These are phyloP conservation scores for Beauveria scarabaeidicola DNA, from an alignment of 2,329 filamentous ascomycete genomes.

Conservation along the genomic window DNA sequence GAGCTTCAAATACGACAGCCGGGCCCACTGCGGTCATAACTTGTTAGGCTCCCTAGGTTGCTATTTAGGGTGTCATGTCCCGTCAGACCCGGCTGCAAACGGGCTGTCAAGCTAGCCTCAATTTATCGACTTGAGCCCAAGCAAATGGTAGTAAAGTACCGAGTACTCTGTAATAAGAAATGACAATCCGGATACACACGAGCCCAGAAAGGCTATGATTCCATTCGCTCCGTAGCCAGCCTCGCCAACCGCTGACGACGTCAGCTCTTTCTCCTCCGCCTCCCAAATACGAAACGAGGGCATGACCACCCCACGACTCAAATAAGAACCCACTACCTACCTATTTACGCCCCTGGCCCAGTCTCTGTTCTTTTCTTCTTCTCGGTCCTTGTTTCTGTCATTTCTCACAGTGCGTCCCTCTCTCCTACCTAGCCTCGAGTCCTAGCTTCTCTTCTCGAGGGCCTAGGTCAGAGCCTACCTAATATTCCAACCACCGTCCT, in stretches of 20 bases:
- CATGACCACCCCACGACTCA: background rate
- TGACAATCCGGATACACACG: too few species aligned
- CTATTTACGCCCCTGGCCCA: background rate
- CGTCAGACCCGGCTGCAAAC: too few species aligned
- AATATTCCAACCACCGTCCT: background rate
- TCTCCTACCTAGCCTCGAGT: background rate
- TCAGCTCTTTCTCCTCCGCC: background rate
- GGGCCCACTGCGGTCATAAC: background rate
- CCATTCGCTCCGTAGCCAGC: background rate
- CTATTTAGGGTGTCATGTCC: too few species aligned
- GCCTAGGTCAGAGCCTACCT: background rate
- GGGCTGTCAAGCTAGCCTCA: too few species aligned
- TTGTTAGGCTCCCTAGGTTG: background rate
- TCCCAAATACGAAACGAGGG: background rate
- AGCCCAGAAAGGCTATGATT: background rate
- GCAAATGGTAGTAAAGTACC: too few species aligned
- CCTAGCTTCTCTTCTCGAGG: background rate
- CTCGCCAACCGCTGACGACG: background rate
- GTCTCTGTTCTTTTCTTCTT: background rate
- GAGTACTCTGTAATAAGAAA: too few species aligned
- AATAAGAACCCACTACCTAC: conserved; percentile 1
- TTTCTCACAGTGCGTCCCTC: background rate
- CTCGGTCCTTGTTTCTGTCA: background rate
- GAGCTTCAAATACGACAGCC: conserved; percentile 1
- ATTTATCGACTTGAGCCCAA: too few species aligned